Base-by-base conservation (phyloP, 1,284 basidiomycete species). In the Omphalotus olearius region DNA sequence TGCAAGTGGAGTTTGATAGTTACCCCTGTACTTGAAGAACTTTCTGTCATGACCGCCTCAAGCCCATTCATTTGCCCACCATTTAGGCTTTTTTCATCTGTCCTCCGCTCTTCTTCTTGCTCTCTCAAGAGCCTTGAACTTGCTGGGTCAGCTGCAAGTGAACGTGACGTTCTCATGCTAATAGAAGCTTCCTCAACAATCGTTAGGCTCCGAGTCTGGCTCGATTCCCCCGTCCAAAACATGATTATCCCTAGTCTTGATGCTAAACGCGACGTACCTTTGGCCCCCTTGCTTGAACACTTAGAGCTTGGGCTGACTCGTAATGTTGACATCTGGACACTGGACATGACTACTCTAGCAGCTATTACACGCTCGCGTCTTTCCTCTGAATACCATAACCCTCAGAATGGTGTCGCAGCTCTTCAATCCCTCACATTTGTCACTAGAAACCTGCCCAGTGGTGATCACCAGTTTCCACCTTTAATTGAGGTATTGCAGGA, bases 401-500 rank as follows among this genome's bases (percentile, higher is more conserved):
- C 30, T 33, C 30, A 33, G 9, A 33, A 33, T 33, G 30, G 30
- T 33, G 30, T 33, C 13, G 30, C 13, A 9, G 9, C 10, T 35
- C 39, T 43, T 49, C 39, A 42, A 33, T 41, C 23, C n/a, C 25
- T 50, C 26, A 16, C 28, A 14, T 10, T 26, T n/a, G 28, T 42
- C 13, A 44, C 36, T 33, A 13, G 9, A 33, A 7, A 13, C 30
- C 3, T 33, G 30, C 2, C 4, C 30, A 2, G 9, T 10, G 40
- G 30, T 18, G 20, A 28, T 11, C 25, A 42, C 16, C 26, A 33
- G 16, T 49, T 41, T 20, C 47, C 48, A 25, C 48, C 48, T 25
- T 42, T 50, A 3, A 37, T 50, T 33, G 48, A 50, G 10, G 48
- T 50, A n/a, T 37, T 50, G n/a, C 40, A 50, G 33, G 48, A 50